These are phyloP conservation scores for Starmera amethionina DNA, from an alignment of 805 yeast species.

Conservation along the genomic window DNA sequence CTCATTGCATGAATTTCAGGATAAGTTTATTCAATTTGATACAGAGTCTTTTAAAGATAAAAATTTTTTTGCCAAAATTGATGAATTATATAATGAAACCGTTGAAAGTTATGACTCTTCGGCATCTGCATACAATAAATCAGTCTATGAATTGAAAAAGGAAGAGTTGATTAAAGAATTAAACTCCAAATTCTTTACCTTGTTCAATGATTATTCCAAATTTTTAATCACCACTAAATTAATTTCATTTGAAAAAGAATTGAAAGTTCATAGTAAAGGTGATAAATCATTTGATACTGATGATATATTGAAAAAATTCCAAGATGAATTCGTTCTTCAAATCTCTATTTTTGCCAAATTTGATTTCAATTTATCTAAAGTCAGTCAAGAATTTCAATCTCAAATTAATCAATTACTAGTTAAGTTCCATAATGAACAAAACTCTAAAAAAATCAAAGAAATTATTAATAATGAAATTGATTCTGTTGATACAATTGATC, in stretches of 20 bases:
- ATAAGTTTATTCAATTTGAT: slow-evolving; percentile 13
- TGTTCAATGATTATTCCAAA: slow-evolving; percentile 33
- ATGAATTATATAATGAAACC: slow-evolving; percentile 33
- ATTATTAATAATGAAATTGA: slow-evolving; percentile 36
- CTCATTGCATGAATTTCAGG: slow-evolving; percentile 11
- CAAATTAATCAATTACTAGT: slow-evolving; percentile 24
- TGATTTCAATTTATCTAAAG: slow-evolving; percentile 22
- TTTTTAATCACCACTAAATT: slow-evolving; percentile 26
- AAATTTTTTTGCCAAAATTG: slow-evolving; percentile 33
- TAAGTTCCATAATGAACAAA: slow-evolving; percentile 28
- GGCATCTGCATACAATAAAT: slow-evolving; percentile 66
- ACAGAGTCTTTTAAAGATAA: slow-evolving; percentile 7
- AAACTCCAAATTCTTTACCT: slow-evolving; percentile 31
- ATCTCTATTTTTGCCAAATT: slow-evolving; percentile 9
- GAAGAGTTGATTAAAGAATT: slow-evolving; percentile 37
- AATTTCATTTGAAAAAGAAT: slow-evolving; percentile 18
- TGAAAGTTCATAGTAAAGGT: slow-evolving; percentile 20
- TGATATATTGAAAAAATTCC: slow-evolving; percentile 3
- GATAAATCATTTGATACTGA: slow-evolving; percentile 25
- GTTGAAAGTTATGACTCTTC: slow-evolving; percentile 49
- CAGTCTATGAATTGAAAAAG: slow-evolving; percentile 61
- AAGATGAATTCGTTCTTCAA: slow-evolving; percentile 6
- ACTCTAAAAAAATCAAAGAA: slow-evolving; percentile 19
- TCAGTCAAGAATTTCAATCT: slow-evolving; percentile 23
- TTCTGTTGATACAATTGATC: background rate